Evolutionary conservation across 352 stramenopile genomes (phyloP), one percentile per base, ranked within the genome.

Genomic region (Phytophthora hibernalis): DNA sequence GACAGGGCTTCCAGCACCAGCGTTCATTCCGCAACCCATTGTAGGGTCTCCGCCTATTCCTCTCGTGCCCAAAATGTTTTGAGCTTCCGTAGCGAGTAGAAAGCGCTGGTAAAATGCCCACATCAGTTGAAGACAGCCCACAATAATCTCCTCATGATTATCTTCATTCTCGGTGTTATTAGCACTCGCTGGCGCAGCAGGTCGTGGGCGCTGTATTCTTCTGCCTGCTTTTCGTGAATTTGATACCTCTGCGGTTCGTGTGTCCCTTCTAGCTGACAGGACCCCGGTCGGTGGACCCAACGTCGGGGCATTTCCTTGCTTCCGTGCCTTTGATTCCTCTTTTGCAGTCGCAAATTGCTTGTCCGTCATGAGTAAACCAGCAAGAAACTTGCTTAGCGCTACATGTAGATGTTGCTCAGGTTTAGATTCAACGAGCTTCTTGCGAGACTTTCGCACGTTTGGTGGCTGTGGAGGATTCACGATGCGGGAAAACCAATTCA

Each of bases 81-180:
- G 53, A 5, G 72, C 79, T 56, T 91, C 83, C 24, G 83, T 65
- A 2, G 70, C 72, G 48, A 87, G 75, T 6, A 90, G 54, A 47
- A 89, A 89, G 12, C 76, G 77, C 42, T 90, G 79, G 53, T 90
- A 90, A 47, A 91, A 82, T 7, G 69, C 48, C 72, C 71, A 84
- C 2, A 85, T 68, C 13, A 91, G 48, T 40, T 85, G 70, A n/a
- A 72, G 54, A 53, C 70, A 76, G 6, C 51, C 43, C 18, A 37
- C 18, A 8, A 72, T 13, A 9, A 72, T 21, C 43, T 72, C 43
- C 40, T 68, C 26, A 3, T 28, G 51, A 24, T 13, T 42, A 30
- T 59, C 68, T 60, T 58, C 68, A 62, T 5, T 20, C 47, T 49
- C 56, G 20, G 6, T 15, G 9, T 15, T 45, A 21, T 38, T 69